Percentiles rank a stretch among this genome's conserved stretches.
These are phyloP conservation scores for Aspergillus sp. DNA, from an alignment of 2,329 filamentous ascomycete species.

Conservation along the genomic window DNA sequence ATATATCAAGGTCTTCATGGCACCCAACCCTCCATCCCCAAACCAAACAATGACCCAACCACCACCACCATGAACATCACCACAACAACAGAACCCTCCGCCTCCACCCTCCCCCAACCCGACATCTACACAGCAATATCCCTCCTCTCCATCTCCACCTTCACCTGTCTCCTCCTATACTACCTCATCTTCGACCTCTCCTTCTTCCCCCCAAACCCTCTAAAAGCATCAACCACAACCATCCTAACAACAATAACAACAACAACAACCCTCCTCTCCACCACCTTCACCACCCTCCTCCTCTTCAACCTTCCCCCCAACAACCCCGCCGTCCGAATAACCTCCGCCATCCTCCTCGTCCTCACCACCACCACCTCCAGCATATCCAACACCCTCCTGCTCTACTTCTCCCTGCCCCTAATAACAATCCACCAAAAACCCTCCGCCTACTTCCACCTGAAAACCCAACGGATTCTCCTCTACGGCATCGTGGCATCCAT, in stretches of 20 bases:
- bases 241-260: no score
- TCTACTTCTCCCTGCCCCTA: conserved; percentile 50
- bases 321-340: background rate
- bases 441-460: no score
- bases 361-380: conserved; percentile 43
- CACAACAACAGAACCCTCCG: background rate
- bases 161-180: conserved; percentile 48
- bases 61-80: background rate
- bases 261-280: conserved; percentile 33
- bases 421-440: conserved; percentile 39
- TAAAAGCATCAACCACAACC: no score
- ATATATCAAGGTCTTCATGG: no score
- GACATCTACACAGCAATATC: background rate
- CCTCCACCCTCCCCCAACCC: background rate
- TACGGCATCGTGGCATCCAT: conserved; percentile 45
- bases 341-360: conserved; percentile 7
- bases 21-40: no score
- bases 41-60: background rate
- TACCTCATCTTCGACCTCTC: conserved; percentile 48
- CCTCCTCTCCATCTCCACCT: conserved; percentile 23
- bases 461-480: conserved; percentile 31
- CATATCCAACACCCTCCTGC: conserved; percentile 44
- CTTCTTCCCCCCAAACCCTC: conserved; percentile 34
- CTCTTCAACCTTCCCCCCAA: background rate
- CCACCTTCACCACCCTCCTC: conserved; percentile 28